These are phyloP conservation scores for Boletus sp. DNA, from an alignment of 768 basidiomycete species.

Conservation along the genomic window DNA sequence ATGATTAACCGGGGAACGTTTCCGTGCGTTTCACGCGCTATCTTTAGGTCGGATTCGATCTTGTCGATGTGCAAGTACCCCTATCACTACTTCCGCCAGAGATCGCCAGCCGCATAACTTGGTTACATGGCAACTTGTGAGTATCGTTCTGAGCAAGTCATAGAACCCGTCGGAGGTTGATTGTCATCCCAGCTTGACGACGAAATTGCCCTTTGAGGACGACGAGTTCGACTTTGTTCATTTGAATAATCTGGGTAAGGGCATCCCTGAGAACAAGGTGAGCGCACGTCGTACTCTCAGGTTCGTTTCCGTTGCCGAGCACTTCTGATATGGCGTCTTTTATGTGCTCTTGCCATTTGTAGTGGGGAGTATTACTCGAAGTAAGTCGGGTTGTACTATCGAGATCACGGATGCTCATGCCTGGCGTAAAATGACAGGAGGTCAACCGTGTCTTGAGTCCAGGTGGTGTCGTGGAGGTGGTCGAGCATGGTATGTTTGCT, in stretches of 20 bases:
- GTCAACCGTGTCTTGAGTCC: conserved; percentile 67
- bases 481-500: conserved; percentile 61
- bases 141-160: conserved; percentile 16
- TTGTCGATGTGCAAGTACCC: conserved; percentile 72
- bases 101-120: conserved; percentile 58
- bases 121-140: conserved; percentile 80
- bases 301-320: not conserved
- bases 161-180: not conserved
- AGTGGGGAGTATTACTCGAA: conserved; percentile 72
- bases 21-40: conserved; percentile 2
- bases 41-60: conserved; percentile 71
- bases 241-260: conserved; percentile 60
- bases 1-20: not conserved
- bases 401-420: conserved; percentile 1
- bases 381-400: conserved; percentile 32
- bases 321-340: conserved; percentile 1
- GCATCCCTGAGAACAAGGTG: conserved; percentile 76
- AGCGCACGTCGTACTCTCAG: not conserved
- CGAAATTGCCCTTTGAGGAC: conserved; percentile 76
- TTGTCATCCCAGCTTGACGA: conserved; percentile 54
- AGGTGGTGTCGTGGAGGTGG: conserved; percentile 67
- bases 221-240: conserved; percentile 84
- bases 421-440: conserved; percentile 47
- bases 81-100: conserved; percentile 47
- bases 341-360: not conserved